These are phyloP conservation scores for Coemansia javaensis DNA, from an alignment of 192 early-diverging fungal species.

Conservation along the genomic window DNA sequence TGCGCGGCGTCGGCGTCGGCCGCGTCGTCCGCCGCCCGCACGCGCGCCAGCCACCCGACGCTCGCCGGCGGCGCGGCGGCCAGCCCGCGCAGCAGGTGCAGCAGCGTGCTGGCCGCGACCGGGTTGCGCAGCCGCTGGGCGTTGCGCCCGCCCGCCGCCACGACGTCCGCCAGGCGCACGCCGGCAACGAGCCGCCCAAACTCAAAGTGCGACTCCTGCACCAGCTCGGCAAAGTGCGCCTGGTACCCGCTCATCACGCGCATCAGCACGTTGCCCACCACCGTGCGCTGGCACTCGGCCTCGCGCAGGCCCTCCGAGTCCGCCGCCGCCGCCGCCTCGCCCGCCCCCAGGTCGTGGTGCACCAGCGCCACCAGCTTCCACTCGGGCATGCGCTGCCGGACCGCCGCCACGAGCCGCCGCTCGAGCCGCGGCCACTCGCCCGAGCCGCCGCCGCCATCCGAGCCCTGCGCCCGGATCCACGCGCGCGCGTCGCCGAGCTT, in stretches of 20 bases:
- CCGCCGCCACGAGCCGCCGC: conserved; percentile 21
- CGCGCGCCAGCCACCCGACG: conserved; percentile 23
- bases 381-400: conserved; percentile 40
- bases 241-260: conserved; percentile 43
- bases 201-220: conserved; percentile 36
- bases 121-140: conserved; percentile 4
- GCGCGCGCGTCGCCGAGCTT: conserved; percentile 25
- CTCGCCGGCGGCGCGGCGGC: conserved; percentile 9
- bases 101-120: conserved; percentile 26
- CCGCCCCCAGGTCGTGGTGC: conserved; percentile 12
- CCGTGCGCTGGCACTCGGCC: conserved; percentile 5
- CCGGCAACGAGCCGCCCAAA: conserved; percentile 25
- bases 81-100: conserved; percentile 24
- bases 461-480: conserved; percentile 11
- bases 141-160: background rate
- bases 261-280: conserved; percentile 30
- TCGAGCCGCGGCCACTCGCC: conserved; percentile 21
- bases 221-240: conserved; percentile 28
- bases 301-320: too few species aligned
- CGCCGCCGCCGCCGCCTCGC: background rate
- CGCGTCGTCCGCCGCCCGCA: background rate
- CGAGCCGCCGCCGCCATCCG: background rate
- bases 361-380: conserved; percentile 22
- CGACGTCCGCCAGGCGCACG: conserved; percentile 6
- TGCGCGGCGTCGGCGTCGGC: too few species aligned